A percentile compares a stretch with the other conserved stretches of the same genome.
Conservation (phyloP, 148 eudicot species). For the Heliamphora exappendiculata region DNA sequence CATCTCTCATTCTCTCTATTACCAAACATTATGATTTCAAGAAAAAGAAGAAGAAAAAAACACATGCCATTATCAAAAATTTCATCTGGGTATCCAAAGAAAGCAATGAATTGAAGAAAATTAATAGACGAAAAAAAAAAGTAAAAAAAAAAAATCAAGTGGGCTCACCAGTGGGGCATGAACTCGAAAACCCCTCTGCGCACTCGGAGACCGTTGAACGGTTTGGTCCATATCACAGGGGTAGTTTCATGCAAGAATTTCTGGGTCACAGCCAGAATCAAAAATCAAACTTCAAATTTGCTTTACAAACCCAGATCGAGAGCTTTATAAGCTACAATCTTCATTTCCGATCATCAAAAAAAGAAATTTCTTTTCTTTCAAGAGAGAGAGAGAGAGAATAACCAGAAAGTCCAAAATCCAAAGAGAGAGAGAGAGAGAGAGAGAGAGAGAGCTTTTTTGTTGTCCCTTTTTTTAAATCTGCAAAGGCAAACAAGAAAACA, state of each 20-base stretch:
- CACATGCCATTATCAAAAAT: constrained; percentile 8
- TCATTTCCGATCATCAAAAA: constrained; percentile 11
- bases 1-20: constrained; percentile 4
- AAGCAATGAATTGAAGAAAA: constrained; percentile 4
- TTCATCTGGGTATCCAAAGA: constrained; percentile 16
- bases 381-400: neutral
- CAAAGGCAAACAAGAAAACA: constrained; percentile 22
- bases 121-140: neutral
- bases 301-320: constrained; percentile 14
- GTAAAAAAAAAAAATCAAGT: constrained; percentile 6
- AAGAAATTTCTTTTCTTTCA: no score
- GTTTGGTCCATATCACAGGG: constrained; percentile 30
- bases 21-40: neutral
- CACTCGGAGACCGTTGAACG: constrained; percentile 37
- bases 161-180: constrained; percentile 75
- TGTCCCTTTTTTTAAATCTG: constrained; percentile 2
- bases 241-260: constrained; percentile 7
- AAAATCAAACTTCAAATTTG: neutral
- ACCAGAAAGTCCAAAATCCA: constrained; percentile 8
- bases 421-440: constrained; percentile 5
- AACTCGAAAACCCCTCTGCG: constrained; percentile 58
- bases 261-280: constrained; percentile 8
- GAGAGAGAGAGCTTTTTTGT: constrained; percentile 6
- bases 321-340: constrained; percentile 15
- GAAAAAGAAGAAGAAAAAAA: neutral